Base-by-base conservation (phyloP, 352 stramenopile species). In the Pseudoperonospora humuli region DNA sequence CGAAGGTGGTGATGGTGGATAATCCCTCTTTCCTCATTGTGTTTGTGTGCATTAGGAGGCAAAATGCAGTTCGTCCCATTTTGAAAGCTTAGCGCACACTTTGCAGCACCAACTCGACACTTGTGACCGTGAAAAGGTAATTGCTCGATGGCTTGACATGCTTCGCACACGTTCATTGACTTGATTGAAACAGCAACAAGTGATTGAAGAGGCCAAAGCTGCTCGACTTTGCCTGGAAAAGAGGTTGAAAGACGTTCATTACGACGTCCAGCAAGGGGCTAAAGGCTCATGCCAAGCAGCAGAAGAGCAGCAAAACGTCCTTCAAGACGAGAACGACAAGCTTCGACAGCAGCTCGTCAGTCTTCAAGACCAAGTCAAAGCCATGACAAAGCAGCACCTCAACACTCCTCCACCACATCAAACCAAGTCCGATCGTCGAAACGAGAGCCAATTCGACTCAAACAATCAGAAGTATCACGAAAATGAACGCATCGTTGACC, bases 401-500 rank as follows among this genome's bases (percentile, higher is more conserved):
- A 42, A 19, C 29, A n/a, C 39, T 15, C 56, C 62, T 23, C 20
- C 34, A 7, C 37, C 27, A 7, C 44, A 27, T 44, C 41, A 54
- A 34, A n/a, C 14, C 10, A 53, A 53, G 20, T 34, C 5, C 19
- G 26, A 29, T 3, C 26, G 2, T 10, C 46, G 20, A 6, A 53
- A 33, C 18, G 24, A 3, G 18, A 42, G 21, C 24, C 47, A 25
- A 7, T 31, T 46, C 8, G 51, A 47, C 20, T 29, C 28, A 14
- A 58, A 21, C 29, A 84, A 84, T 24, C 74, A 84, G 34, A 62
- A 81, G 14, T 47, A 32, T 10, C 57, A 70, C 36, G 64, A 80
- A 3, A 50, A 62, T 1, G 70, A 80, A 20, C 64, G 65, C 11
- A 27, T 70, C 6, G 58, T 83, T 14, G 49, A 67, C 7, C 65